Evolutionary conservation across 2,329 filamentous ascomycete species (phyloP).

Genomic region (Cladophialophora immunda): DNA sequence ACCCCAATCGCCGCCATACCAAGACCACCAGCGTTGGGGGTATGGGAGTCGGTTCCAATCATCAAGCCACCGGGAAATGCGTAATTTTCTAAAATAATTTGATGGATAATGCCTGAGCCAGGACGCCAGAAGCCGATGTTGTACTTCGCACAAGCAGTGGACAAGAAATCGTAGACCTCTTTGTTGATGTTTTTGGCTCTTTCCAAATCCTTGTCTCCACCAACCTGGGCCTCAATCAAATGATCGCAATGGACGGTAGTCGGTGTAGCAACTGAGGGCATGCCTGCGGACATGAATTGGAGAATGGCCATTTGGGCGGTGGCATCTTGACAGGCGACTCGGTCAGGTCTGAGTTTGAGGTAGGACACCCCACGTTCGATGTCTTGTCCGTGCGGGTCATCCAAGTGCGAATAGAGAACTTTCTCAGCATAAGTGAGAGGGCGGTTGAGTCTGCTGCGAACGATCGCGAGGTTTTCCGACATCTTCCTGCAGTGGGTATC

Average conservation of each 20-base stretch:
- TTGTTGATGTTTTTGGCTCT: constrained; percentile 95
- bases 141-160: constrained; percentile 95
- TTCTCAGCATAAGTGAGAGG: constrained; percentile 97
- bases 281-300: constrained; percentile 99
- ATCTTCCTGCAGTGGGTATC: constrained; percentile 76
- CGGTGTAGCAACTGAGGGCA: constrained; percentile 93
- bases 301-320: constrained; percentile 99
- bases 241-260: constrained; percentile 98
- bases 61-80: constrained; percentile 98
- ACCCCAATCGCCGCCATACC: constrained; percentile 96
- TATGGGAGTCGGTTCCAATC: constrained; percentile 98
- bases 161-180: constrained; percentile 98
- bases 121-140: constrained; percentile 99
- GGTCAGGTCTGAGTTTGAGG: constrained; percentile 94
- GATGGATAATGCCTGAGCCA: constrained; percentile 98
- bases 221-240: constrained; percentile 96
- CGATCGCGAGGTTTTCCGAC: constrained; percentile 94
- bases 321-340: constrained; percentile 99
- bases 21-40: constrained; percentile 87
- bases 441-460: constrained; percentile 87
- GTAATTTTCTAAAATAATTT: constrained; percentile 98
- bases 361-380: constrained; percentile 96
- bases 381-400: constrained; percentile 94
- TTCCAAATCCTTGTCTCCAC: constrained; percentile 90
- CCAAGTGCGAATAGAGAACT: constrained; percentile 98